phyloP scores from a whole-genome alignment of 2,329 filamentous ascomycete species.

The Hortaea werneckii region DNA sequence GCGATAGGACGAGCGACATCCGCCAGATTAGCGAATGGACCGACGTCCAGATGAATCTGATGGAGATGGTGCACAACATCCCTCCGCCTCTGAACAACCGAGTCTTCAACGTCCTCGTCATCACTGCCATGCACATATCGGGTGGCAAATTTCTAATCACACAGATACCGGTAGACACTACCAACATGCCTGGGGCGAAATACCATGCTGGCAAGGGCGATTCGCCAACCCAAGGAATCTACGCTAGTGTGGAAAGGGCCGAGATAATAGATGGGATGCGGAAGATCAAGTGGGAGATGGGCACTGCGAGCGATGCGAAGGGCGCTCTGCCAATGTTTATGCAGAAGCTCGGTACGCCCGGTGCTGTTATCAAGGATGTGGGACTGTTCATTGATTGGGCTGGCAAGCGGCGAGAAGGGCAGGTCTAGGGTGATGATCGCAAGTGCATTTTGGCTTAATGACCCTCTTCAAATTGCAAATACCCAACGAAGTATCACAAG shows the following conservation, averaged over 20 bases:
- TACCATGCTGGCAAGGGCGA: conserved; percentile 23
- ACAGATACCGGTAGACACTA: conserved; percentile 28
- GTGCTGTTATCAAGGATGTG: conserved; percentile 60
- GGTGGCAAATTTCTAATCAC: conserved; percentile 24
- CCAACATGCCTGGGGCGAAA: conserved; percentile 24
- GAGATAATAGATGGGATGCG: conserved; percentile 30
- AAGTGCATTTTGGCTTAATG: no score
- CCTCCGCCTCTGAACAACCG: conserved; percentile 51
- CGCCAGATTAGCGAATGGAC: conserved; percentile 20
- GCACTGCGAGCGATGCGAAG: conserved; percentile 60
- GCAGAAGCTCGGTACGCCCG: conserved; percentile 54
- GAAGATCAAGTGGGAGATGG: conserved; percentile 65
- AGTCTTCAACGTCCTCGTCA: conserved; percentile 56
- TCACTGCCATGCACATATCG: conserved; percentile 34
- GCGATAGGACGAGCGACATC: not conserved
- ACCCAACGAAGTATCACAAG: no score
- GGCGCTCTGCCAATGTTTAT: conserved; percentile 56
- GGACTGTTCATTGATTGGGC: conserved; percentile 56
- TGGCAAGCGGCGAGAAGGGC: conserved; percentile 8
- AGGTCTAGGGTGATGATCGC: not conserved
- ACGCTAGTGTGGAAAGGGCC: conserved; percentile 56
- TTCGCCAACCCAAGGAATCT: conserved; percentile 46
- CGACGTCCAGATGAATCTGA: conserved; percentile 36
- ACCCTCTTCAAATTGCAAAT: no score
- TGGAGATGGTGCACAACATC: conserved; percentile 58